Conservation (phyloP, 2,329 filamentous ascomycete species). For the Cladosporium velox region DNA sequence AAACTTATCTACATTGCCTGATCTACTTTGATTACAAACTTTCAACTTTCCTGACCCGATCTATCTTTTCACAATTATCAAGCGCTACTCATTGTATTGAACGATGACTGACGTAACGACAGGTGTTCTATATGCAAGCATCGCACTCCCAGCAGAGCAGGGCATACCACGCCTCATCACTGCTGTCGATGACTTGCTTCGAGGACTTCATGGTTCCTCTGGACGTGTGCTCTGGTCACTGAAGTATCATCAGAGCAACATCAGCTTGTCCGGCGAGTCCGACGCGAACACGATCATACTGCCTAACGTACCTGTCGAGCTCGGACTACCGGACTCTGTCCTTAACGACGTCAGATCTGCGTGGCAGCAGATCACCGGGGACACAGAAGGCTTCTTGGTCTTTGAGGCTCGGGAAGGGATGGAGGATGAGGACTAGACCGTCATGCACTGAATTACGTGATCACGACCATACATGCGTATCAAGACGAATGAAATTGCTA, state of each 20-base stretch:
- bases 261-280: conserved; percentile 27
- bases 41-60: conserved; percentile 74
- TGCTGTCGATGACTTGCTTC: conserved; percentile 48
- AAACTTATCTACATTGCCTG: conserved; percentile 99
- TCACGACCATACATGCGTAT: background rate
- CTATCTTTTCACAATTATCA: conserved; percentile 28
- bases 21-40: conserved; percentile 77
- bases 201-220: conserved; percentile 34
- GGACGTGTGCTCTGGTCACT: conserved; percentile 53
- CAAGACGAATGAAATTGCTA: background rate
- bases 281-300: conserved; percentile 45
- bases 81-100: background rate
- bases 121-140: conserved; percentile 63
- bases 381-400: conserved; percentile 65
- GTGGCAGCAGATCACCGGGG: conserved; percentile 67
- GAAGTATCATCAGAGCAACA: conserved; percentile 51
- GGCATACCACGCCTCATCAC: conserved; percentile 43
- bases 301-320: conserved; percentile 59
- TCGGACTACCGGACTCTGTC: conserved; percentile 72
- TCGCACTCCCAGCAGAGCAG: conserved; percentile 40
- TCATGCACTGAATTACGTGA: background rate
- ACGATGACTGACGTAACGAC: conserved; percentile 35
- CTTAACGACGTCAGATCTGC: conserved; percentile 67
- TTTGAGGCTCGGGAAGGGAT: conserved; percentile 72
- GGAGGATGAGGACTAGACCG: conserved; percentile 55